Evolutionary conservation across 306 rosid species (phyloP).

Genomic region (Vachellia collinsii): DNA sequence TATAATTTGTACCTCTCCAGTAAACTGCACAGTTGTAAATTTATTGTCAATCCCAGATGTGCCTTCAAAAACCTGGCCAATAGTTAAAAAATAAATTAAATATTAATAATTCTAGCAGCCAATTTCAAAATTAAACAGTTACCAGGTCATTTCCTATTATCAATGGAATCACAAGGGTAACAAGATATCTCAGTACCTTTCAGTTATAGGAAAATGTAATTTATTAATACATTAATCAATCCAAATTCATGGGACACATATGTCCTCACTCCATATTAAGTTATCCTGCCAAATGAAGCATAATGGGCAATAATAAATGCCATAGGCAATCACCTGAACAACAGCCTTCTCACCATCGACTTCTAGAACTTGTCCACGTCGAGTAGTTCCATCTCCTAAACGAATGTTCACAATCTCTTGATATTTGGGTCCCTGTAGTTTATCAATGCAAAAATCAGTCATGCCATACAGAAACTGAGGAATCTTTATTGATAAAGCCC

Average conservation of each 20-base stretch:
- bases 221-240: constrained; percentile 2
- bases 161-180: constrained; percentile 1
- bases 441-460: constrained; percentile 26
- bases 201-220: constrained; percentile 11
- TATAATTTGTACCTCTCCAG: constrained; percentile 80
- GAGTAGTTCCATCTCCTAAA: constrained; percentile 83
- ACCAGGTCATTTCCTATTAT: background rate
- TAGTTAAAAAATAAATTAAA: constrained; percentile 3
- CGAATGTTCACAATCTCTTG: constrained; percentile 99
- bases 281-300: constrained; percentile 24
- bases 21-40: constrained; percentile 95
- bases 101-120: background rate
- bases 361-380: constrained; percentile 97
- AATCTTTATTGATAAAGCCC: constrained; percentile 30
- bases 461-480: constrained; percentile 14
- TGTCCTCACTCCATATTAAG: constrained; percentile 13
- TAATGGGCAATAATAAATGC: constrained; percentile 2
- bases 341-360: constrained; percentile 98
- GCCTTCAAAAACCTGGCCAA: constrained; percentile 88
- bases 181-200: background rate
- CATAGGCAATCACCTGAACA: constrained; percentile 69
- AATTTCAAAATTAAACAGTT: constrained; percentile 25
- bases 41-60: constrained; percentile 99
- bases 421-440: constrained; percentile 83
- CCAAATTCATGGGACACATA: constrained; percentile 25